Evolutionary conservation across 805 yeast species (phyloP).

Genomic region (Barnettozyma californica): DNA sequence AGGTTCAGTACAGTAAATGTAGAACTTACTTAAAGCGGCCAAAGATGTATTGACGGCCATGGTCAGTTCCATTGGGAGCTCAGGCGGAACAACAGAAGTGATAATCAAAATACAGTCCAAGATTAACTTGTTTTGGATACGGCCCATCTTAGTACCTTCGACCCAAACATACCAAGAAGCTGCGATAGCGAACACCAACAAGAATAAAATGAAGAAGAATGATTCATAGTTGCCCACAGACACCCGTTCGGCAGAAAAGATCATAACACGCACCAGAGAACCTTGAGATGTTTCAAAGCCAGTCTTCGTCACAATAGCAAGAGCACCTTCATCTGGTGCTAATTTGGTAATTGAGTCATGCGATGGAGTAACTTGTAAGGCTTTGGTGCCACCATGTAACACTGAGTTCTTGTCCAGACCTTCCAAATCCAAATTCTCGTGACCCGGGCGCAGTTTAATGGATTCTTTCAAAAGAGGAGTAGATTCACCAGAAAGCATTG

Average conservation of each 20-base stretch:
- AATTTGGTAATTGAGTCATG: conserved; percentile 43
- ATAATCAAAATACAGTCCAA: conserved; percentile 93
- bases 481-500: conserved; percentile 98
- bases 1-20: conserved; percentile 96
- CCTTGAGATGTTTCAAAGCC: conserved; percentile 99
- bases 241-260: conserved; percentile 92
- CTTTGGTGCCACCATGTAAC: conserved; percentile 94
- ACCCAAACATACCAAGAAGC: conserved; percentile 99
- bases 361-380: conserved; percentile 82
- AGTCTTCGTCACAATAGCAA: conserved; percentile 85
- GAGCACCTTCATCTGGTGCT: conserved; percentile 83
- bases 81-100: conserved; percentile 98
- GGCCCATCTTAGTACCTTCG: conserved; percentile 93
- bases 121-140: conserved; percentile 88
- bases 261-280: conserved; percentile 94
- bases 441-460: conserved; percentile 70
- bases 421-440: conserved; percentile 64
- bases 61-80: conserved; percentile 97
- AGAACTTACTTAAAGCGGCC: conserved; percentile 80
- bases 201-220: conserved; percentile 82
- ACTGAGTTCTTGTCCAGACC: conserved; percentile 85
- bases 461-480: conserved; percentile 95
- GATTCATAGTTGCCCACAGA: conserved; percentile 96
- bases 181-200: conserved; percentile 85
- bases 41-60: conserved; percentile 95